These are phyloP conservation scores for Debaryomyces sp. DNA, from an alignment of 1,139 yeast species.

Conservation along the genomic window DNA sequence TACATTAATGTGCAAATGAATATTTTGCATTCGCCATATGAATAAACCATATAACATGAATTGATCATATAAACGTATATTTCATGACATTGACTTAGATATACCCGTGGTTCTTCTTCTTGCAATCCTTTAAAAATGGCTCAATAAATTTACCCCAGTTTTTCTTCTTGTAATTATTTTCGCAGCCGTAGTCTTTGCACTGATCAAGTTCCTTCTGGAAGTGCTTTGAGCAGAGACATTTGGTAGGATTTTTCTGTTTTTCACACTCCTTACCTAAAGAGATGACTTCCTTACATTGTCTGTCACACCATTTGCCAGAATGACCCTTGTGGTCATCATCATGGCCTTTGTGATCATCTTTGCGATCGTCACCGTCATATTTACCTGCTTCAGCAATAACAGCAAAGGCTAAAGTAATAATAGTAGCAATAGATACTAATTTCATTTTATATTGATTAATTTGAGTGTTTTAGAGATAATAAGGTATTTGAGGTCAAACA, in stretches of 20 bases:
- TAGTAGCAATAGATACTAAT: no score
- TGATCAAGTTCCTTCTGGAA: neutral
- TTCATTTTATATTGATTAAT: no score
- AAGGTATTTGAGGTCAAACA: no score
- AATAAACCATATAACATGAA: neutral
- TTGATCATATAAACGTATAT: neutral
- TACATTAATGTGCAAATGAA: neutral
- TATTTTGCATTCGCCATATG: neutral
- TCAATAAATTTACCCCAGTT: constrained; percentile 2
- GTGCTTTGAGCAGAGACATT: constrained; percentile 1
- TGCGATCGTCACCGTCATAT: neutral
- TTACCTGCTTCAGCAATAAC: no score
- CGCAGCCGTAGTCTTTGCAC: constrained; percentile 1
- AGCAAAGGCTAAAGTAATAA: no score
- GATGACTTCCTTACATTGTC: neutral
- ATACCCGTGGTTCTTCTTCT: neutral
- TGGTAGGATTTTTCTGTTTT: neutral
- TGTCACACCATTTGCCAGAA: neutral
- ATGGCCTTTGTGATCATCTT: neutral
- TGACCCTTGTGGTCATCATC: neutral
- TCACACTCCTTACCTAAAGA: neutral
- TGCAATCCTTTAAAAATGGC: constrained; percentile 4
- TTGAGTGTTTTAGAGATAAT: no score
- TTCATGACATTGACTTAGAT: neutral
- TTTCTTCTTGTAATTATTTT: neutral